Percentiles rank a stretch among this genome's conserved stretches.
Conservation (phyloP, 1,284 basidiomycete genomes). For the Pseudozyma pruni region DNA sequence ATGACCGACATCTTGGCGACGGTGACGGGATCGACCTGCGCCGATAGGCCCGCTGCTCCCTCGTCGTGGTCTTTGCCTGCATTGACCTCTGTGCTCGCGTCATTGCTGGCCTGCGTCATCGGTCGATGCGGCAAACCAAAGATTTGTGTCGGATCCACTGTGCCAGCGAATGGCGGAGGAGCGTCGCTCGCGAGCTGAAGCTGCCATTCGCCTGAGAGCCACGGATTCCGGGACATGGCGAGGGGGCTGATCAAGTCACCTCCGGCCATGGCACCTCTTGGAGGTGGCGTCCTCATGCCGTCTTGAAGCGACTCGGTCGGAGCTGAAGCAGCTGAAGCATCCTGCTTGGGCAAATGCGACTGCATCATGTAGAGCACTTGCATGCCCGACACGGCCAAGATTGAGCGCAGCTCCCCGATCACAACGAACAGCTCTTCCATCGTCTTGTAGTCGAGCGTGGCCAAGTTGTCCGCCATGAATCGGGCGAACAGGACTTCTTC, state of each 20-base stretch:
- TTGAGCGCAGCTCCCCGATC: constrained; percentile 80
- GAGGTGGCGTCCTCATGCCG: constrained; percentile 21
- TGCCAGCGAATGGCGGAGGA: constrained; percentile 11
- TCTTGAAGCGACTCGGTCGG: constrained; percentile 3
- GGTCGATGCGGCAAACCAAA: constrained; percentile 12
- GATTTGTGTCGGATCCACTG: constrained; percentile 27
- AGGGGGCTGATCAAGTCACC: constrained; percentile 34
- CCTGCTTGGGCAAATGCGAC: constrained; percentile 41
- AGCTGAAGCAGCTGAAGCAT: background rate
- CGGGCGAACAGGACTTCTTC: constrained; percentile 75
- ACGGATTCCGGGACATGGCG: constrained; percentile 31
- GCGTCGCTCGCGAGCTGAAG: constrained; percentile 22
- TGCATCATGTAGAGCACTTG: constrained; percentile 72
- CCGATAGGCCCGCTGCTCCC: constrained; percentile 2
- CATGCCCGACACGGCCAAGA: constrained; percentile 85
- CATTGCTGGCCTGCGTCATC: background rate
- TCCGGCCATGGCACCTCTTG: background rate
- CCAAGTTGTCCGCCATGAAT: constrained; percentile 93
- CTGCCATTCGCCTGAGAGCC: constrained; percentile 45
- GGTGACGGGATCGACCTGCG: constrained; percentile 20
- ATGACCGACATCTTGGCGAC: constrained; percentile 53
- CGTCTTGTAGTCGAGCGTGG: constrained; percentile 90
- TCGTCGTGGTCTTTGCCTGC: constrained; percentile 14
- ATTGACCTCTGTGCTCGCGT: background rate
- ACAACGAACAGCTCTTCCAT: constrained; percentile 90